Base-by-base conservation (phyloP, 2,329 filamentous ascomycete genomes). In the Claviceps maximensis region DNA sequence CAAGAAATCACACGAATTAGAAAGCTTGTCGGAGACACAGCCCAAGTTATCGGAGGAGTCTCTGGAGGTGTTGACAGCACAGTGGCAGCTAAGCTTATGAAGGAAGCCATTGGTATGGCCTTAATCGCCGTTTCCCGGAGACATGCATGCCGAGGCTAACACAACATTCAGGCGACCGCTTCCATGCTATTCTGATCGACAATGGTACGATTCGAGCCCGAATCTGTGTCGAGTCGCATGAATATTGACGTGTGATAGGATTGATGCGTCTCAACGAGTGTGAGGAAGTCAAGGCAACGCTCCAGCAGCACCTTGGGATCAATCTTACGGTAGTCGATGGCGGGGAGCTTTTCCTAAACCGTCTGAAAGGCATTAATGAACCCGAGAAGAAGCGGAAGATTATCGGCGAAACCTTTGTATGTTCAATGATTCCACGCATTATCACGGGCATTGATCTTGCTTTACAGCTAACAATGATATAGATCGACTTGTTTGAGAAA, bases 381-480 rank as follows among this genome's bases (percentile, higher is more conserved):
- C 90, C 91, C 0, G 90, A 97, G 70, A 79, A 47, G 19, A 96
- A 95, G 77, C 78, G 90, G 53, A 95, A 95, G 72, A 83, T 96
- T 61, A 96, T 96, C 56, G 89, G 53, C 79, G 76, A 57, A 10
- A 55, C 41, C 13, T 51, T 49, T 46, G 38, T 45, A 50, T 17
- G 49, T 51, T 33, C 10, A 13, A 17, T 15, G 7, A 13, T n/a
- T 17, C 2, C 29, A 21, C n/a, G 19, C 25, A 4, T 44, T 8
- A 25, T 4, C 27, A 2, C n/a, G 2, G 3, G 7, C 7, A n/a
- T 36, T 17, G 12, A 1, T 36, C 31, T 10, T 33, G 29, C 33
- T 27, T n/a, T 13, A 8, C 0, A 47, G 25, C 40, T 96, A 95
- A 77, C 78, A 52, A 79, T 76, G 57, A 87, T 79, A 44, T 76